Evolutionary conservation across 202 grass and related monocot species (phyloP).

Genomic region (Digitaria exilis): DNA sequence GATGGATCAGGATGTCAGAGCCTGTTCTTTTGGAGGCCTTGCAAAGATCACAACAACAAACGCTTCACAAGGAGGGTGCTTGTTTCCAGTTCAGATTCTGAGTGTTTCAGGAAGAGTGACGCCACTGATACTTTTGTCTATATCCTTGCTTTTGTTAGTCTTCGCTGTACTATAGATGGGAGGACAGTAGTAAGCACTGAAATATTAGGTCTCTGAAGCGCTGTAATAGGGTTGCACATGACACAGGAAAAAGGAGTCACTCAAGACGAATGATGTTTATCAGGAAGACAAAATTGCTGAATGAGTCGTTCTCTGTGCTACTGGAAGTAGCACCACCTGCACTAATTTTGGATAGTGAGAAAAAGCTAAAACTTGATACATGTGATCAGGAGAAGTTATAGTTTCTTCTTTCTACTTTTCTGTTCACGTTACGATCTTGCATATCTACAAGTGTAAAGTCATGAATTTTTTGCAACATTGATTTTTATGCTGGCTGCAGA

Average conservation of each 20-base stretch:
- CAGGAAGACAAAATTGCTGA: not conserved
- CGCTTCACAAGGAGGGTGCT: constrained; percentile 57
- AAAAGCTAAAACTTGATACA: constrained; percentile 8
- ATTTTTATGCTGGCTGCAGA: not conserved
- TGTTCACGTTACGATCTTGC: not conserved
- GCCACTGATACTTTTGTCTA: constrained; percentile 22
- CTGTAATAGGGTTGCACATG: constrained; percentile 15
- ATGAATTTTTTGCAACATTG: not conserved
- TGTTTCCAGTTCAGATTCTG: constrained; percentile 85
- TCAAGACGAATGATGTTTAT: not conserved
- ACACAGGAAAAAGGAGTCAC: not conserved
- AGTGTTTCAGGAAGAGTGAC: constrained; percentile 47
- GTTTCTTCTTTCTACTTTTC: constrained; percentile 1
- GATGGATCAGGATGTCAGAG: constrained; percentile 83
- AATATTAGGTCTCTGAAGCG: constrained; percentile 13
- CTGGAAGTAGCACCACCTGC: not conserved
- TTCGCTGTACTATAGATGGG: constrained; percentile 35
- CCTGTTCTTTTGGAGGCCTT: constrained; percentile 75
- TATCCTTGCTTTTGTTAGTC: constrained; percentile 24
- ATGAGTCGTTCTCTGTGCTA: not conserved
- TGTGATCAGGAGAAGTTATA: not conserved
- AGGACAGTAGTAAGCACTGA: not conserved
- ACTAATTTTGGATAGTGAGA: constrained; percentile 12
- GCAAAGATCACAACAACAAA: constrained; percentile 65
- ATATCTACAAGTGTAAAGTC: not conserved